Evolutionary conservation across 345 rosid species (phyloP), one percentile per base, ranked within the genome.

Genomic region (Aquilaria sinensis): DNA sequence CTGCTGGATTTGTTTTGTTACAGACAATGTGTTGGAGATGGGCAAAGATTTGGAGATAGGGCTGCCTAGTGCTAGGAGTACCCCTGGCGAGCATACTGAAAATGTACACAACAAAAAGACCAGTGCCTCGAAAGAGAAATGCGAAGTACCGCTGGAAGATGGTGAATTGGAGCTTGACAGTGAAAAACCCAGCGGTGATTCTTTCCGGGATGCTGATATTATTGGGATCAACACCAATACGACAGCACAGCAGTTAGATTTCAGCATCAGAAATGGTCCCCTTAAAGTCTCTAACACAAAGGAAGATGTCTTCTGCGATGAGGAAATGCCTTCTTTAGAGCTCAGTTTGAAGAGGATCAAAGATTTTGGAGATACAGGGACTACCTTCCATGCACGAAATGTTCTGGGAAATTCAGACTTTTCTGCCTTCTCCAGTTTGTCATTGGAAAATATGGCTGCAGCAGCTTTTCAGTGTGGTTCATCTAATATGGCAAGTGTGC

Each of bases 401-500:
- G 65, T 77, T 47, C 60, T 80, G 50, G 74, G 77, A 56, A 83
- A 60, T 67, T 81, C 88, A 37, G 78, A 72, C 62, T 69, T 70
- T 62, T 83, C 85, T 16, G 83, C 88, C 65, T 81, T 83, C 66
- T 77, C 84, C 43, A 83, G 81, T 23, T 23, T 23, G 83, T 78
- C 67, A n/a, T 55, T 56, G 53, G 29, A 50, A 63, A 54, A 53
- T 16, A 33, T 48, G 53, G 46, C 33, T 61, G 23, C 23, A 23
- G 23, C 23, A 23, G 74, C 64, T 64, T 55, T 61, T 13, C 76
- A 53, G 41, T 70, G 69, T 61, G 80, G 76, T 16, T 78, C 85
- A 15, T 75, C 78, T 23, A 73, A 73, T 55, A 9, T 51, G 51
- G 29, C 69, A 53, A 62, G 58, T 50, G 62, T 57, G 48, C 34